Conservation (phyloP, 139 green algal genomes). For the Micractinium sp. region DNA sequence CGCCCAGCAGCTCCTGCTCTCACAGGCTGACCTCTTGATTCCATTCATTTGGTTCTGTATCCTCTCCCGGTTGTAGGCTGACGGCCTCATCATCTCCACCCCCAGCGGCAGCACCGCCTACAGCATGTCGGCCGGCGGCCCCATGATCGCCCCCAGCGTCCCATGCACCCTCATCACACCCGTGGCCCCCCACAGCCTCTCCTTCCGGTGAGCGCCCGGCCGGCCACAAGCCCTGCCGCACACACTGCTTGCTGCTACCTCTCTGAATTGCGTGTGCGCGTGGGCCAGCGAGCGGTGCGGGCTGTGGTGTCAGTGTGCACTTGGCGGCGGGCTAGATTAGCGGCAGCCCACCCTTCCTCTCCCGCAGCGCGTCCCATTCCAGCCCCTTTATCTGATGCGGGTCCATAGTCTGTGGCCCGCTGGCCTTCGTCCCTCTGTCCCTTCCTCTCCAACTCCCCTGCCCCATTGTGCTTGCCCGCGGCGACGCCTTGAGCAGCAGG, state of each 20-base stretch:
- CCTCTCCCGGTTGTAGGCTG: constrained; percentile 53
- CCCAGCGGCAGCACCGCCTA: constrained; percentile 90
- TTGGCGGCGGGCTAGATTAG: too few species aligned
- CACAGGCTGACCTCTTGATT: background rate
- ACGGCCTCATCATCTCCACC: constrained; percentile 90
- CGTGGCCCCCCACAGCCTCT: constrained; percentile 86
- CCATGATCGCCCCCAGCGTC: constrained; percentile 88
- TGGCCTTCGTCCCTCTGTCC: background rate
- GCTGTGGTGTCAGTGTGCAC: too few species aligned
- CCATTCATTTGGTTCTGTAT: background rate
- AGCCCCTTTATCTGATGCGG: too few species aligned
- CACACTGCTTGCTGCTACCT: too few species aligned
- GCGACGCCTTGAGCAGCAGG: too few species aligned
- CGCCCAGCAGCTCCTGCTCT: too few species aligned
- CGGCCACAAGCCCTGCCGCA: too few species aligned
- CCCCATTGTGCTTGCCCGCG: background rate
- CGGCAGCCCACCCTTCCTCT: too few species aligned
- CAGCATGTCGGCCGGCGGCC: constrained; percentile 84
- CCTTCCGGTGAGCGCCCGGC: constrained; percentile 59
- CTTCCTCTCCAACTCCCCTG: background rate
- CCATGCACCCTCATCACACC: constrained; percentile 89
- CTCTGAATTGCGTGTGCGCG: too few species aligned
- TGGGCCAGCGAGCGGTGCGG: too few species aligned
- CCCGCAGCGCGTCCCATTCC: too few species aligned
- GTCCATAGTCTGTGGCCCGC: background rate